Percentiles rank a stretch among this genome's conserved stretches.
Evolutionary conservation across 73 alveolate species (phyloP).

Genomic region (Durusdinium trenchii): DNA sequence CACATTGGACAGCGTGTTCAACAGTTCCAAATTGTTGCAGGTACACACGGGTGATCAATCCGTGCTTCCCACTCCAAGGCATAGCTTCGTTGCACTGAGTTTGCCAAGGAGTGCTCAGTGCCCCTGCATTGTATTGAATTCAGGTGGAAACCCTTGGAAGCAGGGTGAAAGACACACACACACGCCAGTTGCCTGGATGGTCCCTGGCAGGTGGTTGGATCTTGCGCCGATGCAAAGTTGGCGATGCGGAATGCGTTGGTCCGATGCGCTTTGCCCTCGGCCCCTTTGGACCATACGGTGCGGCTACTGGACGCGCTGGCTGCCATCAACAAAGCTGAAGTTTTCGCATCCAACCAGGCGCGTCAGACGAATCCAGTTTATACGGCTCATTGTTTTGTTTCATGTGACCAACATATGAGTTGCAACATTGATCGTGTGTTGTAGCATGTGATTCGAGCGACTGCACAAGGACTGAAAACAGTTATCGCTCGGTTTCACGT

Average conservation of each 20-base stretch:
- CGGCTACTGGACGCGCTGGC: background rate
- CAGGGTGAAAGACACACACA: no score
- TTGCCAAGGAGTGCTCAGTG: no score
- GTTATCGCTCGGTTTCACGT: background rate
- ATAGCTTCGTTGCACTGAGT: no score
- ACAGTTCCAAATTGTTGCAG: no score
- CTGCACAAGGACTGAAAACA: background rate
- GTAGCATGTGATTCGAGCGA: background rate
- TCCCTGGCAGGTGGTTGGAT: background rate
- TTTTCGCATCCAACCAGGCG: slow-evolving; percentile 17
- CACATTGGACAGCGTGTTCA: no score
- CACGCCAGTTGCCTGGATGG: no score
- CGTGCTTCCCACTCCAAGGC: no score
- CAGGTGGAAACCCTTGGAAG: no score
- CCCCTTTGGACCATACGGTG: background rate
- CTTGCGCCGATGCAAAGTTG: background rate
- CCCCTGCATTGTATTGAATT: no score
- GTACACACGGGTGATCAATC: no score
- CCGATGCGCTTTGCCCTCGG: background rate
- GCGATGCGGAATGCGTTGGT: background rate
- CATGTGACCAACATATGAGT: background rate
- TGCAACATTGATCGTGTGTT: background rate
- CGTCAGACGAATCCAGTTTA: background rate
- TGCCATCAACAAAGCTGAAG: background rate
- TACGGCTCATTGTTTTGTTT: background rate